Evolutionary conservation across 345 rosid genomes (phyloP).

Genomic region (Eucalyptus microcorys): DNA sequence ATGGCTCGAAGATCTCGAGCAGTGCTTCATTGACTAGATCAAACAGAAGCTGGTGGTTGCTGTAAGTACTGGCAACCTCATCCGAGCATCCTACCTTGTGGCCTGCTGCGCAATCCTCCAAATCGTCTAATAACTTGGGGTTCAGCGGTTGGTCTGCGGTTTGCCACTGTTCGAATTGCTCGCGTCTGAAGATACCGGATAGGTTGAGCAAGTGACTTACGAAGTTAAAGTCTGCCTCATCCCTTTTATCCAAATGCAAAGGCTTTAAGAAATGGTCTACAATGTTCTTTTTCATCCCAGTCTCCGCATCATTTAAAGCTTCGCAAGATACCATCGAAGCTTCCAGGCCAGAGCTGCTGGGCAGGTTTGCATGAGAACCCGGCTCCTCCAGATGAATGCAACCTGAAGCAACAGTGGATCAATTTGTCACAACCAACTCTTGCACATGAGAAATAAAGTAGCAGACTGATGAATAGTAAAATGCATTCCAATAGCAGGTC

Average conservation of each 20-base stretch:
- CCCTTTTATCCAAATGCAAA: conserved; percentile 4
- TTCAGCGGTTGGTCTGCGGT: conserved; percentile 57
- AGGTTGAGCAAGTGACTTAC: conserved; percentile 40
- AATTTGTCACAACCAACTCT: not conserved
- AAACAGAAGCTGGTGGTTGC: conserved; percentile 46
- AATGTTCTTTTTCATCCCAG: not conserved
- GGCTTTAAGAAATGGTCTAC: not conserved
- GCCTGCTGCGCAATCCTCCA: conserved; percentile 13
- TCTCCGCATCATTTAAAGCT: not conserved
- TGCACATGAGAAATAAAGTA: not conserved
- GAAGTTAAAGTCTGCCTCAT: conserved; percentile 30
- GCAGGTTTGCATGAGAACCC: not conserved
- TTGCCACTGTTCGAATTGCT: conserved; percentile 33
- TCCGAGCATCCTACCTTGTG: conserved; percentile 6
- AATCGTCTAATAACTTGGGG: conserved; percentile 39
- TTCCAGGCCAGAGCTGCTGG: not conserved
- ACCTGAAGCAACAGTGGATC: not conserved
- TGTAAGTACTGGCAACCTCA: conserved; percentile 1
- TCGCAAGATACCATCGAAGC: not conserved
- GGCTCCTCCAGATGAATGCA: not conserved
- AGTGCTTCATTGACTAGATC: conserved; percentile 52
- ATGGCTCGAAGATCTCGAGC: conserved; percentile 23
- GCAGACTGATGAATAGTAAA: not conserved
- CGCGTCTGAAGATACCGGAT: conserved; percentile 49
- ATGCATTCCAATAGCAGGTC: not conserved